phyloP scores from a whole-genome alignment of 2,329 filamentous ascomycete genomes.

The Pestalotiopsis sp. region DNA sequence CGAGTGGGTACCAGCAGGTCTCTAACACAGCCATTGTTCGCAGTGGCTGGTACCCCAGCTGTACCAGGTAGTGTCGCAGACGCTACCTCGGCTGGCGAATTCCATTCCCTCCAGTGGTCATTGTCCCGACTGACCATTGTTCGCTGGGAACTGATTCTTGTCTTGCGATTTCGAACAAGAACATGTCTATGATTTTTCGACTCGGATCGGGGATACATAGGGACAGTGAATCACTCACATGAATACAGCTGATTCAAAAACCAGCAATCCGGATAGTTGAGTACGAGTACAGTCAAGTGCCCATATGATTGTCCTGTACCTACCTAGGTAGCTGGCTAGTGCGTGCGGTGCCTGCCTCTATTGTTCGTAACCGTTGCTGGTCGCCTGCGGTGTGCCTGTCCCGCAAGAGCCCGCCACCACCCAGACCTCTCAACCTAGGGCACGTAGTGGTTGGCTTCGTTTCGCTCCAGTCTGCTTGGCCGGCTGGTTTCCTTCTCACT shows the following conservation, averaged over 20 bases:
- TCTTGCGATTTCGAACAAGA: background rate
- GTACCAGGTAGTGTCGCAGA: slow-evolving; percentile 19
- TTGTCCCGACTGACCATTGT: background rate
- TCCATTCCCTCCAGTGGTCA: background rate
- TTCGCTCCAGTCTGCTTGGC: no score
- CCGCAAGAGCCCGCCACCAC: background rate
- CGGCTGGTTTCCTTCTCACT: no score
- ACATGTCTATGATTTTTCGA: no score
- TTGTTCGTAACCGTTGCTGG: background rate
- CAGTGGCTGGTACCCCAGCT: slow-evolving; percentile 24
- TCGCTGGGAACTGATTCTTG: background rate
- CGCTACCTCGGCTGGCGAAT: slow-evolving; percentile 5
- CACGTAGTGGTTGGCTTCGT: background rate
- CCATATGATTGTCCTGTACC: background rate
- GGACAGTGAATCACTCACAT: no score
- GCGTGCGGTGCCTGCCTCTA: background rate
- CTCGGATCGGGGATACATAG: no score
- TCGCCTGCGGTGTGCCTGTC: background rate
- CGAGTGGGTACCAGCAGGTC: slow-evolving; percentile 23
- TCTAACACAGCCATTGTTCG: slow-evolving; percentile 24
- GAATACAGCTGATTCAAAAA: no score
- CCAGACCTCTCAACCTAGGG: background rate
- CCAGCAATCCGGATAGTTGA: no score
- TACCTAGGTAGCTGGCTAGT: background rate
- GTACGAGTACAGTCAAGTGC: no score